phyloP scores from a whole-genome alignment of 108 stramenopile species.

The Pseudonitzschia multistriata region DNA sequence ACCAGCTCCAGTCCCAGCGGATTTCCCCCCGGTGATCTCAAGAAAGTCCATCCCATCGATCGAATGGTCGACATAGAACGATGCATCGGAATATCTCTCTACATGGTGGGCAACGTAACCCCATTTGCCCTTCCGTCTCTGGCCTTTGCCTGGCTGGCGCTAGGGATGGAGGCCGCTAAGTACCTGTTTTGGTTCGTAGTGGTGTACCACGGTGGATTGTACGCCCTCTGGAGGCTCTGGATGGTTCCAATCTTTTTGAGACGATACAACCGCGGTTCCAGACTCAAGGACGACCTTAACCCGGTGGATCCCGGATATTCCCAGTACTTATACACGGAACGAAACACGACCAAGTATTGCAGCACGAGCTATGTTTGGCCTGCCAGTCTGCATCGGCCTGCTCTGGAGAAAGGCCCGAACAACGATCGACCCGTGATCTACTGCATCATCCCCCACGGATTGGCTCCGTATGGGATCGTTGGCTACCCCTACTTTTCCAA shows the following conservation, averaged over 20 bases:
- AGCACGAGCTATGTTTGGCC: conserved; percentile 56
- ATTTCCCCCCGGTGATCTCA: conserved; percentile 46
- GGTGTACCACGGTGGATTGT: conserved; percentile 36
- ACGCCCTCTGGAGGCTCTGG: conserved; percentile 23
- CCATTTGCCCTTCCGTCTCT: conserved; percentile 52
- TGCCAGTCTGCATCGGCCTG: conserved; percentile 40
- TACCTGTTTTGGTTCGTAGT: conserved; percentile 18
- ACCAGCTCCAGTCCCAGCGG: conserved; percentile 6
- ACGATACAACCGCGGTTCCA: conserved; percentile 30
- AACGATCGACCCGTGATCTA: conserved; percentile 46
- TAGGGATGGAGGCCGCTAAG: conserved; percentile 3
- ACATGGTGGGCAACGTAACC: conserved; percentile 59
- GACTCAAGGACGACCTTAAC: conserved; percentile 1
- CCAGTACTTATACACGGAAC: conserved; percentile 66
- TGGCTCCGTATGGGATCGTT: conserved; percentile 58
- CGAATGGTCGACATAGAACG: conserved; percentile 59
- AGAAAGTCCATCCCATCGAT: conserved; percentile 26
- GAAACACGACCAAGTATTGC: conserved; percentile 58
- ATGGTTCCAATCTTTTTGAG: conserved; percentile 43
- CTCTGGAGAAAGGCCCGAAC: conserved; percentile 23
- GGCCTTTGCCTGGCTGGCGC: conserved; percentile 5
- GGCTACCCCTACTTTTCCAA: conserved; percentile 71
- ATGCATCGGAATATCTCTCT: conserved; percentile 50
- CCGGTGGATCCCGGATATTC: conserved; percentile 36
- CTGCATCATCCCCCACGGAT: conserved; percentile 61